Evolutionary conservation across 306 rosid genomes (phyloP).

Genomic region (Pyrus communis): DNA sequence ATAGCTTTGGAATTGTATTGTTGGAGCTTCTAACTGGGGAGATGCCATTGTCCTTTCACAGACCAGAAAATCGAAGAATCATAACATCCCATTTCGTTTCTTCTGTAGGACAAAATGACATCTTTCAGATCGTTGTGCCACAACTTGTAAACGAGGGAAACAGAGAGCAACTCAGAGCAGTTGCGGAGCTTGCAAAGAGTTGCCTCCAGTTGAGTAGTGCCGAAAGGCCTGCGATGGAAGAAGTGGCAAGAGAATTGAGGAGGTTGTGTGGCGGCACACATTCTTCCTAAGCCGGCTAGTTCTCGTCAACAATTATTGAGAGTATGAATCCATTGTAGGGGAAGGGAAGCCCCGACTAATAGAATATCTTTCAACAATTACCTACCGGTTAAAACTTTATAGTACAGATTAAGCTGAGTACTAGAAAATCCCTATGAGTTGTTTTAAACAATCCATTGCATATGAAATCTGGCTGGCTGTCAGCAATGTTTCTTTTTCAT

Average conservation of each 20-base stretch:
- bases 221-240: slow-evolving; percentile 1
- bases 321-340: too few species aligned
- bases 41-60: not conserved
- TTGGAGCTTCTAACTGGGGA: not conserved
- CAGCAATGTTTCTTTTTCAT: not conserved
- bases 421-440: not conserved
- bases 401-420: too few species aligned
- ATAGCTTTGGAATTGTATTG: slow-evolving; percentile 5
- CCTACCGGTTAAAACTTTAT: not conserved
- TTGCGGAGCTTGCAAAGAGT: slow-evolving; percentile 13
- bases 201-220: slow-evolving; percentile 1
- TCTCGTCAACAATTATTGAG: not conserved
- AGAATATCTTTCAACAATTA: too few species aligned
- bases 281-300: not conserved
- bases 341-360: too few species aligned
- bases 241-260: not conserved
- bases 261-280: not conserved
- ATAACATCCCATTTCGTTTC: not conserved
- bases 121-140: not conserved
- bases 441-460: not conserved
- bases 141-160: not conserved
- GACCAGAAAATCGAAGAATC: not conserved
- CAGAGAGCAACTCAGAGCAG: not conserved
- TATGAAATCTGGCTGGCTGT: not conserved
- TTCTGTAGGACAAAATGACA: not conserved